Percentiles rank a stretch among this genome's conserved stretches.
These are phyloP conservation scores for Chlamydomonas sp. DNA, from an alignment of 139 green algal genomes.

Conservation along the genomic window DNA sequence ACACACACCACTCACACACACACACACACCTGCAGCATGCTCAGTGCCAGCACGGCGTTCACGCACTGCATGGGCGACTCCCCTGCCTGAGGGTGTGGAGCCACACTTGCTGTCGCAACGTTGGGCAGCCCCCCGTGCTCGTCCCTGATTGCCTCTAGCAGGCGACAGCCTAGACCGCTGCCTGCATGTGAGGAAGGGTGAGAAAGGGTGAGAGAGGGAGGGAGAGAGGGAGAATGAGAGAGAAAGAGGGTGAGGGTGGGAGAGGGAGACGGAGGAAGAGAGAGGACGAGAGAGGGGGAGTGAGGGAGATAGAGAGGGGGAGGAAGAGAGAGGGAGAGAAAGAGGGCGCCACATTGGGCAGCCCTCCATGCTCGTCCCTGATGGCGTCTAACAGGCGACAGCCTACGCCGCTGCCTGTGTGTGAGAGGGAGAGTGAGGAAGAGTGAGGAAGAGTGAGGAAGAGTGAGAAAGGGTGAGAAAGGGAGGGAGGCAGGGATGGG, in stretches of 20 bases:
- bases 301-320: too few relatives aligned
- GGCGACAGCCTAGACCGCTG: slow-evolving; percentile 28
- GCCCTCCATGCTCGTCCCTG: slow-evolving; percentile 20
- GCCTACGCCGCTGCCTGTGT: slow-evolving; percentile 29
- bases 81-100: slow-evolving; percentile 16
- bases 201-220: too few relatives aligned
- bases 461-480: too few relatives aligned
- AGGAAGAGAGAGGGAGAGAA: too few relatives aligned
- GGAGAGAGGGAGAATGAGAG: too few relatives aligned
- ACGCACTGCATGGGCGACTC: slow-evolving; percentile 43
- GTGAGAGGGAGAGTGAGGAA: neutral
- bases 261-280: too few relatives aligned
- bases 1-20: too few relatives aligned
- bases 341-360: slow-evolving; percentile 24
- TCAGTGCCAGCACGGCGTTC: slow-evolving; percentile 34
- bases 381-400: slow-evolving; percentile 29
- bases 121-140: slow-evolving; percentile 23
- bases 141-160: slow-evolving; percentile 28
- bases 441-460: too few relatives aligned
- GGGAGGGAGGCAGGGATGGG: too few relatives aligned
- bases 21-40: slow-evolving; percentile 38
- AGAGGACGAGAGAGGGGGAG: too few relatives aligned
- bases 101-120: slow-evolving; percentile 24
- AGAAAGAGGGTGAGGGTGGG: too few relatives aligned
- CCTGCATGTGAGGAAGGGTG: slow-evolving; percentile 10